Percentiles rank a stretch among this genome's conserved stretches.
Evolutionary conservation across 2,329 filamentous ascomycete species (phyloP).

Genomic region (Fusarium decemcellulare): DNA sequence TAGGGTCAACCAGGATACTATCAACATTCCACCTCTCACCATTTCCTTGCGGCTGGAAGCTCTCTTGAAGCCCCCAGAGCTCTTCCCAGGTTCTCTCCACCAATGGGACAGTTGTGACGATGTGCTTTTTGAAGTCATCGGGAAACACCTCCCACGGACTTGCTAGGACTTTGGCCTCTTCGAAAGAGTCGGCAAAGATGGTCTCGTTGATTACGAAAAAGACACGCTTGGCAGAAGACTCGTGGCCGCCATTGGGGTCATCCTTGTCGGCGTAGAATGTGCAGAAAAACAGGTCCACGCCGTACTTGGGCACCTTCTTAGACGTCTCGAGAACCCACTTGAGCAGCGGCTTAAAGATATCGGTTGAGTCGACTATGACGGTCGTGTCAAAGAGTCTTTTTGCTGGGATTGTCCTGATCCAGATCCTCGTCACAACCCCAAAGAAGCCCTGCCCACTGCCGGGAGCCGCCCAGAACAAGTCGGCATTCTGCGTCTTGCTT

Average conservation of each 20-base stretch:
- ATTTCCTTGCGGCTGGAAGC: constrained; percentile 8
- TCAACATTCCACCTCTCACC: constrained; percentile 10
- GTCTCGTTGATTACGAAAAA: constrained; percentile 10
- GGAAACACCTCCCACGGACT: constrained; percentile 6
- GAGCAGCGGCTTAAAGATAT: constrained; percentile 10
- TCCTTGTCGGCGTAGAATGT: constrained; percentile 6
- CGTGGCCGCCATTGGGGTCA: constrained; percentile 6
- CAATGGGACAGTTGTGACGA: constrained; percentile 7
- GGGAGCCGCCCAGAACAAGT: constrained; percentile 21
- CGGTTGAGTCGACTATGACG: constrained; percentile 11
- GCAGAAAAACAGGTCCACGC: constrained; percentile 1
- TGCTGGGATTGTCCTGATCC: constrained; percentile 20
- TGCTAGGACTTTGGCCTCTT: constrained; percentile 7
- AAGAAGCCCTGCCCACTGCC: constrained; percentile 26
- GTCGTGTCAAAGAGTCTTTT: constrained; percentile 13
- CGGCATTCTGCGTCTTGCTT: constrained; percentile 19
- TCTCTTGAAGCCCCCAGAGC: constrained; percentile 11
- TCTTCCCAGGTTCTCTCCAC: constrained; percentile 15
- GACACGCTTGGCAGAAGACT: constrained; percentile 4
- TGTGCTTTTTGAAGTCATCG: constrained; percentile 3
- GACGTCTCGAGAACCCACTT: constrained; percentile 4
- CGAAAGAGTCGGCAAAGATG: constrained; percentile 11
- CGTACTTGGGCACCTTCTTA: constrained; percentile 14
- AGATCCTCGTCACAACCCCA: constrained; percentile 22
- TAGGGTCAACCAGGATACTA: constrained; percentile 9